These are phyloP conservation scores for Fraxinus nigra DNA, from an alignment of 305 asterid species.

Conservation along the genomic window DNA sequence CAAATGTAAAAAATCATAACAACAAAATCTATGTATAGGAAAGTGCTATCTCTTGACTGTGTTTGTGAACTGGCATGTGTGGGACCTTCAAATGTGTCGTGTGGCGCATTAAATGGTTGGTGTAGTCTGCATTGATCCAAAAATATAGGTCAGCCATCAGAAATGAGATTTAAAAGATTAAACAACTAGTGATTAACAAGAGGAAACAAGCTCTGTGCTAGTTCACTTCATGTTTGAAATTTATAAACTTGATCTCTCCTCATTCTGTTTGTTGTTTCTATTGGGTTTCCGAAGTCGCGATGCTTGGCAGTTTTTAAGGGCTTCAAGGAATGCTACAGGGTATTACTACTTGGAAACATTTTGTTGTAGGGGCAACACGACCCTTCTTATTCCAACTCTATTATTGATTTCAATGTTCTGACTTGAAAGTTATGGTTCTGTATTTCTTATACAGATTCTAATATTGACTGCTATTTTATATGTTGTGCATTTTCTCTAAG, in stretches of 20 bases:
- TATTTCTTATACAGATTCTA: neutral
- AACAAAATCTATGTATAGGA: neutral
- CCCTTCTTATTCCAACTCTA: constrained; percentile 1
- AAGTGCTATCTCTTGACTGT: neutral
- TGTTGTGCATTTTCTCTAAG: neutral
- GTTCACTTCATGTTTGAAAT: constrained; percentile 2
- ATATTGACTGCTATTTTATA: neutral
- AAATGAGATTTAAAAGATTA: neutral
- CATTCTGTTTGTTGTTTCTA: neutral
- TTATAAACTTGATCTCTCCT: constrained; percentile 8
- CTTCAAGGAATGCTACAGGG: neutral
- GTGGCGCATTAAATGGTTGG: neutral
- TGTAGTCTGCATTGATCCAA: neutral
- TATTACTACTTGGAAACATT: constrained; percentile 1
- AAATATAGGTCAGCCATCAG: neutral
- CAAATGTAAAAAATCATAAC: neutral
- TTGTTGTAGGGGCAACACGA: constrained; percentile 7
- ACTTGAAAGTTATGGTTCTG: neutral
- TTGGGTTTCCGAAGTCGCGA: neutral
- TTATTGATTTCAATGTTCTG: neutral
- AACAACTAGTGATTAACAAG: neutral
- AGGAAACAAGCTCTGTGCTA: neutral
- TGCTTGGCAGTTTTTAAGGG: constrained; percentile 4
- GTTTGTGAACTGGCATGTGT: neutral
- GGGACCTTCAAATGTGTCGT: neutral